Conservation (phyloP, 2,329 filamentous ascomycete species). For the Fusarium agapanthi region DNA sequence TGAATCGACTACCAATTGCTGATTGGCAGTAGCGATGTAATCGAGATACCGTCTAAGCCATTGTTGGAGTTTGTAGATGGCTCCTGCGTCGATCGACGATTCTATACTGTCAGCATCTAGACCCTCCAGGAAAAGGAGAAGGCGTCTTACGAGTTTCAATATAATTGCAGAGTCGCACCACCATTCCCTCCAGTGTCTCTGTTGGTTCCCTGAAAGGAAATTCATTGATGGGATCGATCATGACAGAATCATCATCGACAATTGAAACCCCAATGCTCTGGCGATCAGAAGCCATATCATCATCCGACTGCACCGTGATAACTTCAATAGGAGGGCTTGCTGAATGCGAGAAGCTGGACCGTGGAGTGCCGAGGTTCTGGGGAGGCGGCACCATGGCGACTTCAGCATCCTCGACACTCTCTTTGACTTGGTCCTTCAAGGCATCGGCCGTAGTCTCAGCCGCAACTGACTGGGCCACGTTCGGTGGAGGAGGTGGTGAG, state of each 20-base stretch:
- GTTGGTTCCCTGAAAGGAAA: conserved; percentile 57
- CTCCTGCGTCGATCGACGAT: conserved; percentile 52
- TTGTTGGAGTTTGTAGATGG: conserved; percentile 54
- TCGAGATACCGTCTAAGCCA: conserved; percentile 62
- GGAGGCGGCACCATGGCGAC: conserved; percentile 45
- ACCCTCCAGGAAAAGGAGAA: neutral
- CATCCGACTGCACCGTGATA: conserved; percentile 51
- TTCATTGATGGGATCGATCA: conserved; percentile 53
- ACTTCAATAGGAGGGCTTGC: conserved; percentile 57
- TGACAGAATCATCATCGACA: conserved; percentile 28
- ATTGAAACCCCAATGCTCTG: conserved; percentile 44
- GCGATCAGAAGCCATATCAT: conserved; percentile 47
- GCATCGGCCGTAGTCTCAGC: neutral
- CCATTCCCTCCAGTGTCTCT: conserved; percentile 45
- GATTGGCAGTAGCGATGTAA: conserved; percentile 49
- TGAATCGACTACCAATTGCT: conserved; percentile 51
- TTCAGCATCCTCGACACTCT: conserved; percentile 58
- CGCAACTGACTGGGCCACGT: conserved; percentile 34
- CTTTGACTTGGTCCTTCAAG: conserved; percentile 47
- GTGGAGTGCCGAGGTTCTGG: conserved; percentile 40
- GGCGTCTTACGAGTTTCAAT: conserved; percentile 43
- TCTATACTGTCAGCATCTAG: conserved; percentile 47
- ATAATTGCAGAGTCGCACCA: conserved; percentile 51
- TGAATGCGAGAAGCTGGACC: conserved; percentile 50
- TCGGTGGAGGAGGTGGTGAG: conserved; percentile 53